Percentiles rank a stretch among this genome's conserved stretches.
phyloP scores from a whole-genome alignment of 176 grass and related monocot species.

The Puccinellia tenuiflora region DNA sequence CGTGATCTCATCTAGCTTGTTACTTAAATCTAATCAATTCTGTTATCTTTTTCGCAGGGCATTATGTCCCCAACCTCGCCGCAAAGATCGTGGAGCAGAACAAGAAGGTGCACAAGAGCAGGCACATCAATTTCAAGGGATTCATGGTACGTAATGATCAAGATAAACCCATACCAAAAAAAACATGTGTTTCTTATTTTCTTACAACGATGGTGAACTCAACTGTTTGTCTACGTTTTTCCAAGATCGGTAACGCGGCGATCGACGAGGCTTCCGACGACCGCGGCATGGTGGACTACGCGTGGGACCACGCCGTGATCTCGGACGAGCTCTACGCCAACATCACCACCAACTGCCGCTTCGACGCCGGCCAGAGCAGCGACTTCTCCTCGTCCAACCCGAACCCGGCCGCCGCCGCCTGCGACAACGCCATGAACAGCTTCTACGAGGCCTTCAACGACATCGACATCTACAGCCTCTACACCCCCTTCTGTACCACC shows the following conservation, averaged over 20 bases:
- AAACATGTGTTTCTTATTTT: not conserved
- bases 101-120: constrained; percentile 23
- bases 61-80: constrained; percentile 72
- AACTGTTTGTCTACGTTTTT: not conserved
- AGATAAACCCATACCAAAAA: not conserved
- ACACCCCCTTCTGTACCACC: constrained; percentile 49
- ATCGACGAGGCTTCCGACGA: constrained; percentile 63
- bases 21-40: not conserved
- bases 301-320: constrained; percentile 86
- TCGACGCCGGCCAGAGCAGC: constrained; percentile 27
- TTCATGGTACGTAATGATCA: not conserved
- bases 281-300: constrained; percentile 69
- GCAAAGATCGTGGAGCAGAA: constrained; percentile 69
- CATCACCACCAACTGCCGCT: constrained; percentile 50
- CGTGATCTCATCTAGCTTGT: no score
- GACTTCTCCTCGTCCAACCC: not conserved
- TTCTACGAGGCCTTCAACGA: constrained; percentile 46
- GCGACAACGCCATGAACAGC: constrained; percentile 14
- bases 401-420: not conserved
- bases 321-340: constrained; percentile 61
- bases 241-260: constrained; percentile 72
- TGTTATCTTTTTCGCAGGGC: constrained; percentile 20
- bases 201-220: not conserved
- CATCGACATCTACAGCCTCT: constrained; percentile 95
- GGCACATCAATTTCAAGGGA: constrained; percentile 84